Percentiles rank a stretch among this genome's conserved stretches.
phyloP scores from a whole-genome alignment of 1,284 basidiomycete species.

The Leucoagaricus sp. region DNA sequence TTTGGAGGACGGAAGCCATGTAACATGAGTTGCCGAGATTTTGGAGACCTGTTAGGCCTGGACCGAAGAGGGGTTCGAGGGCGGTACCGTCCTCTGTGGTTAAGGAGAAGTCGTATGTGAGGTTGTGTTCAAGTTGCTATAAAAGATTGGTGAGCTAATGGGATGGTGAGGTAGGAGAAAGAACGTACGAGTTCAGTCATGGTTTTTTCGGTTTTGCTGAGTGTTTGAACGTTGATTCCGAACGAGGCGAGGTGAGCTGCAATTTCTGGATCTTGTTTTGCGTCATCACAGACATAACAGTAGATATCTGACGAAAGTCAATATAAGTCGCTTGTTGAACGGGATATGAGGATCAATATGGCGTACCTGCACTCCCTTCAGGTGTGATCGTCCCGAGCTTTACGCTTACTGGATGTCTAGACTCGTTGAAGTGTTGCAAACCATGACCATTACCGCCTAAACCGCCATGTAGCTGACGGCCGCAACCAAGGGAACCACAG shows the following conservation, averaged over 20 bases:
- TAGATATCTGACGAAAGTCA: conserved; percentile 71
- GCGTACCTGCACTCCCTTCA: conserved; percentile 83
- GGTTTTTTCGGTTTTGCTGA: conserved; percentile 94
- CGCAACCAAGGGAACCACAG: conserved; percentile 95
- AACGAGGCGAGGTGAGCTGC: conserved; percentile 78
- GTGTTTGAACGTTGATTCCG: conserved; percentile 84
- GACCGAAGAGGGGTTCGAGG: conserved; percentile 87
- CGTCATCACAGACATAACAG: conserved; percentile 93
- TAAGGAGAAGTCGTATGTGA: conserved; percentile 94
- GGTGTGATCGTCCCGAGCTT: conserved; percentile 98
- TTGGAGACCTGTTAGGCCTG: conserved; percentile 85
- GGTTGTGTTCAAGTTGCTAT: conserved; percentile 96
- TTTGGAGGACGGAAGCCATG: conserved; percentile 93
- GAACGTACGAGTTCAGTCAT: conserved; percentile 88
- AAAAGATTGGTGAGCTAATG: neutral
- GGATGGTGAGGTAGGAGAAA: neutral
- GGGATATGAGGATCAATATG: neutral
- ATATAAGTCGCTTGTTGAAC: neutral
- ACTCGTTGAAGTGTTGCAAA: conserved; percentile 77
- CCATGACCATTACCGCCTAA: conserved; percentile 91
- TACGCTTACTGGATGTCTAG: conserved; percentile 83
- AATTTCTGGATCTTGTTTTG: conserved; percentile 81
- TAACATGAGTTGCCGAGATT: conserved; percentile 99
- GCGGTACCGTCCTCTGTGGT: conserved; percentile 89
- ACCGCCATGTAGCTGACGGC: conserved; percentile 87